Evolutionary conservation across 192 early-diverging fungal genomes (phyloP), one percentile per base, ranked within the genome.

Genomic region (Coemansia sp.): DNA sequence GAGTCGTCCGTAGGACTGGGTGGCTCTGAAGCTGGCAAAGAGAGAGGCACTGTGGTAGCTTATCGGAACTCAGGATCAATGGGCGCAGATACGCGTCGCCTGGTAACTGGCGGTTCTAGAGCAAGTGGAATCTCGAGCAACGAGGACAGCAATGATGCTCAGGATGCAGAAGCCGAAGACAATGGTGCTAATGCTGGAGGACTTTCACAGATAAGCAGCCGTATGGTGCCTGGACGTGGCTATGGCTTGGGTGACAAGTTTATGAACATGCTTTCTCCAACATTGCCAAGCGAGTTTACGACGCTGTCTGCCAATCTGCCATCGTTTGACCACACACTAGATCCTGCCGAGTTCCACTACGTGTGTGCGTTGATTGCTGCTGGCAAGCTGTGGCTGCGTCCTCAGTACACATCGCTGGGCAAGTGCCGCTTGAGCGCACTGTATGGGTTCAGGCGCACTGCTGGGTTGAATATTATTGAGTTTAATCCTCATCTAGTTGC

Each of bases 201-300:
- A n/a, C n/a, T n/a, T n/a, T n/a, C n/a, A 47, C 23, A 42, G 16
- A 31, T 20, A n/a, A 42, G 51, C 26, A 34, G 56, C n/a, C 50
- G 71, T 10, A 58, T 34, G n/a, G 75, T 71, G 20, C 75, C 75
- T 14, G 75, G 75, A 1, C 75, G 75, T 11, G 75, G 75, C 10
- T 66, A 56, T 21, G 37, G 60, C 1, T 46, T 48, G 4, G 43
- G 56, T 43, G 60, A 66, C n/a, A 61, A 61, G 38, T 67, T 78
- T 38, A 12, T 67, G 39, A 21, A 16, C 10, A 38, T 47, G 11
- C 56, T 78, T 15, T 44, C 11, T 10, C 20, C 58, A 6, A 61
- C 53, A 7, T 56, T 67, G 21, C 56, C 75, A 2, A 40, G 40
- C 36, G 40, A 16, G 20, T 63, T 61, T 39, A 1, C 51, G 7